Conservation (phyloP, 2,329 filamentous ascomycete genomes). For the Pezicula carpinea region DNA sequence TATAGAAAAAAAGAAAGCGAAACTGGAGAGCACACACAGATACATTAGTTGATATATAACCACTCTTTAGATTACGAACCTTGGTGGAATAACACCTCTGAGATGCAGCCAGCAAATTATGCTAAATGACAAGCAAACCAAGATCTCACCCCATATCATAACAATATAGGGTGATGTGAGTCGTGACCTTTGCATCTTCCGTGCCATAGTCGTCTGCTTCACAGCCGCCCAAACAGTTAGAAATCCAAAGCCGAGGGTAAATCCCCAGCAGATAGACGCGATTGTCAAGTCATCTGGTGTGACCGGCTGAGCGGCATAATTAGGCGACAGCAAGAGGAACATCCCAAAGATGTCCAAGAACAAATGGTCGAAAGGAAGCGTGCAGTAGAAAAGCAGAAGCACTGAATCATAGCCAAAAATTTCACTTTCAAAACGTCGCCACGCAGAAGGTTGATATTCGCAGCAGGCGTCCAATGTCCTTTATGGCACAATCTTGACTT, state of each 20-base stretch:
- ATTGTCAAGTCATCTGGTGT: slow-evolving; percentile 28
- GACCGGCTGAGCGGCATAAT: slow-evolving; percentile 8
- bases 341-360: slow-evolving; percentile 1
- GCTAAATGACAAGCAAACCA: slow-evolving; percentile 34
- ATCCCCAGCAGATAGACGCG: slow-evolving; percentile 33
- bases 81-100: slow-evolving; percentile 29
- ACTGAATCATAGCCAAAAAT: background rate
- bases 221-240: slow-evolving; percentile 31
- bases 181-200: slow-evolving; percentile 25
- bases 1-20: slow-evolving; percentile 20
- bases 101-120: slow-evolving; percentile 37
- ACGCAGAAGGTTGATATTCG: no score
- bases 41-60: background rate
- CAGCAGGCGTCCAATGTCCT: no score
- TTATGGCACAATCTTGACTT: no score
- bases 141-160: slow-evolving; percentile 42
- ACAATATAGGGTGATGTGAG: slow-evolving; percentile 33
- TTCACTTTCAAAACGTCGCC: no score
- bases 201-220: slow-evolving; percentile 31
- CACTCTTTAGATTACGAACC: slow-evolving; percentile 17
- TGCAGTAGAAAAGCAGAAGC: background rate
- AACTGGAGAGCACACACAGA: slow-evolving; percentile 6
- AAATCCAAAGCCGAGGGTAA: slow-evolving; percentile 32
- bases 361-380: background rate
- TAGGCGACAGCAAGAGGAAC: slow-evolving; percentile 9